phyloP scores from a whole-genome alignment of 208 protist genomes.

The Novymonas esmeraldas region DNA sequence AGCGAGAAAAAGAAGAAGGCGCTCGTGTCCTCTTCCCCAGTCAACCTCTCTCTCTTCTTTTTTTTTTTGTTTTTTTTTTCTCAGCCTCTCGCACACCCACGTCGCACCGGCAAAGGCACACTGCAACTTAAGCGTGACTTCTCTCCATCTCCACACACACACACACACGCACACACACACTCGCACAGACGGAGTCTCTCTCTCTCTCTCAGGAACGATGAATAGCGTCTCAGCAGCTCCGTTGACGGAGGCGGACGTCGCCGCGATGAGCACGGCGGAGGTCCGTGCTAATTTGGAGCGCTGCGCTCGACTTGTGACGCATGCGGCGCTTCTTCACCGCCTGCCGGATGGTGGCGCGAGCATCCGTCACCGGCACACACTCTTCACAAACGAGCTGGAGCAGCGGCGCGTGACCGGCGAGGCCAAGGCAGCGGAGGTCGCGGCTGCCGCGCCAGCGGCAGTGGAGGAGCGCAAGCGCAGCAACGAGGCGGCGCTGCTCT shows the following conservation, averaged over 20 bases:
- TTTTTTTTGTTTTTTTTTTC: not conserved
- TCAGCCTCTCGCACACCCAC: not conserved
- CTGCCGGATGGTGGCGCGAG: constrained; percentile 58
- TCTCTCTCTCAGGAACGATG: not conserved
- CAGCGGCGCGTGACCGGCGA: constrained; percentile 24
- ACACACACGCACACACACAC: not conserved
- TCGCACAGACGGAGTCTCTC: not conserved
- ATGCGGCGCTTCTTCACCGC: constrained; percentile 49
- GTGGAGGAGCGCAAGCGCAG: not conserved
- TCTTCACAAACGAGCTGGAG: constrained; percentile 47
- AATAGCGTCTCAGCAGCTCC: constrained; percentile 1
- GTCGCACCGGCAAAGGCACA: not conserved
- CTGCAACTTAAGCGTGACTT: not conserved
- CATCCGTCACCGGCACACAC: constrained; percentile 46
- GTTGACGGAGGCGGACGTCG: constrained; percentile 30
- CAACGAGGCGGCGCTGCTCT: constrained; percentile 14
- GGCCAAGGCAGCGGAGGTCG: not conserved
- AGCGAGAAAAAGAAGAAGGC: too few species aligned
- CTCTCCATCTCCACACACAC: not conserved
- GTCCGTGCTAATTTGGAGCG: constrained; percentile 60
- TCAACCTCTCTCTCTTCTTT: not conserved
- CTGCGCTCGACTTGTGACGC: constrained; percentile 62
- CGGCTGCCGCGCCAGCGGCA: not conserved
- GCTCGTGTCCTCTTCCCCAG: too few species aligned
- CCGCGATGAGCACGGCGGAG: constrained; percentile 32